Conservation (phyloP, 164 flowering plant genomes). For the Annona squamosa region DNA sequence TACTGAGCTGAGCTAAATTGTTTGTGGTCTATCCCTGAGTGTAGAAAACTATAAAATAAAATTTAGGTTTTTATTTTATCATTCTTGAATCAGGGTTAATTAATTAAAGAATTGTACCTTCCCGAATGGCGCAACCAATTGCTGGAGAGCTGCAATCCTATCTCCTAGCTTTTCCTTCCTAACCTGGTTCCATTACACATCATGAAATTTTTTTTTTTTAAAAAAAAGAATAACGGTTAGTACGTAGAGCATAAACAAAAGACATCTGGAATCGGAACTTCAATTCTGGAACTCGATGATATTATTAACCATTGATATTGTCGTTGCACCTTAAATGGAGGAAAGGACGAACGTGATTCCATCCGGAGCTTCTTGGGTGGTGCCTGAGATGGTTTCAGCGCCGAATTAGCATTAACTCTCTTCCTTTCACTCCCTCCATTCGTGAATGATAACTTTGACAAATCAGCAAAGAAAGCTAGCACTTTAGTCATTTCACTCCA, state of each 20-base stretch:
- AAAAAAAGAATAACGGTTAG: too few species aligned
- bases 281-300: neutral
- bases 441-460: slow-evolving; percentile 27
- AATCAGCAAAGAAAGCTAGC: neutral
- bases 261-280: too few species aligned
- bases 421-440: slow-evolving; percentile 48
- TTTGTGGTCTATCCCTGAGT: too few species aligned
- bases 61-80: neutral
- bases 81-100: neutral
- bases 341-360: slow-evolving; percentile 60
- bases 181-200: slow-evolving; percentile 38
- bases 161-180: slow-evolving; percentile 93
- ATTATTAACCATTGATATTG: too few species aligned
- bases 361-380: slow-evolving; percentile 57
- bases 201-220: neutral
- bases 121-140: slow-evolving; percentile 92
- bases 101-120: slow-evolving; percentile 36
- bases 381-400: slow-evolving; percentile 35
- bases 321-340: slow-evolving; percentile 67
- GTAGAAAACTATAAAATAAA: too few species aligned
- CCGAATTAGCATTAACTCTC: slow-evolving; percentile 37
- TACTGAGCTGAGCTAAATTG: too few species aligned
- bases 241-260: too few species aligned
- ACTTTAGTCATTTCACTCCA: neutral
- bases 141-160: slow-evolving; percentile 91